Conservation (phyloP, 495 filamentous ascomycete species). For the Annulohypoxylon bovei region DNA sequence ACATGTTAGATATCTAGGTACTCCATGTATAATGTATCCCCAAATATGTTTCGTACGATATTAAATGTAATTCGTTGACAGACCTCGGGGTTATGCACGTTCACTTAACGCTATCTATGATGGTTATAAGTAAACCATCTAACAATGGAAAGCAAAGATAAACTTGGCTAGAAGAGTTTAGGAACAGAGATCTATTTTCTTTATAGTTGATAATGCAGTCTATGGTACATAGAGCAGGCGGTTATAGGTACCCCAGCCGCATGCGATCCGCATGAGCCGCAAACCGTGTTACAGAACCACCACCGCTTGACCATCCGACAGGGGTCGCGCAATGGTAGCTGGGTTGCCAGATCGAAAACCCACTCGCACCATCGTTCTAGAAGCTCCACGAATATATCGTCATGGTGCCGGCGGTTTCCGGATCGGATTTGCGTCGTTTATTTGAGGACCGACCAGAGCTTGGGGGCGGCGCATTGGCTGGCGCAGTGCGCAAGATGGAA, state of each 20-base stretch:
- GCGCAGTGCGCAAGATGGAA: constrained; percentile 98
- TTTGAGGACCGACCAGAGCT: constrained; percentile 90
- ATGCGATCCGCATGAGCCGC: constrained; percentile 29
- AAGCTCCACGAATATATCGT: constrained; percentile 30
- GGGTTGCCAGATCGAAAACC: constrained; percentile 19
- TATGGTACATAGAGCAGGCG: constrained; percentile 45
- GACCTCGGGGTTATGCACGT: neutral
- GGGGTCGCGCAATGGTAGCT: constrained; percentile 20
- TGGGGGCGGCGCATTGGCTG: constrained; percentile 89
- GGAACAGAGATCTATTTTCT: constrained; percentile 46
- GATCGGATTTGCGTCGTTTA: constrained; percentile 58
- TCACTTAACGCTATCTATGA: neutral
- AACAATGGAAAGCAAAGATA: neutral
- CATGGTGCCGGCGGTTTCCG: constrained; percentile 9
- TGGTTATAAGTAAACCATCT: neutral
- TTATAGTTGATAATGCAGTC: constrained; percentile 33
- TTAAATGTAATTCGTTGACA: neutral
- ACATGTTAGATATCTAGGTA: too few relatives aligned
- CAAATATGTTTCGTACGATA: too few relatives aligned
- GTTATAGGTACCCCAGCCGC: constrained; percentile 32
- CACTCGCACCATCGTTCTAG: constrained; percentile 29
- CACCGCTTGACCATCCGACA: constrained; percentile 18
- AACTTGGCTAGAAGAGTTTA: constrained; percentile 6
- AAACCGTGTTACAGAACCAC: constrained; percentile 43
- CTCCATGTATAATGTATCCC: too few relatives aligned